phyloP scores from a whole-genome alignment of 139 green algal genomes.

The Yamagishiella unicocca region DNA sequence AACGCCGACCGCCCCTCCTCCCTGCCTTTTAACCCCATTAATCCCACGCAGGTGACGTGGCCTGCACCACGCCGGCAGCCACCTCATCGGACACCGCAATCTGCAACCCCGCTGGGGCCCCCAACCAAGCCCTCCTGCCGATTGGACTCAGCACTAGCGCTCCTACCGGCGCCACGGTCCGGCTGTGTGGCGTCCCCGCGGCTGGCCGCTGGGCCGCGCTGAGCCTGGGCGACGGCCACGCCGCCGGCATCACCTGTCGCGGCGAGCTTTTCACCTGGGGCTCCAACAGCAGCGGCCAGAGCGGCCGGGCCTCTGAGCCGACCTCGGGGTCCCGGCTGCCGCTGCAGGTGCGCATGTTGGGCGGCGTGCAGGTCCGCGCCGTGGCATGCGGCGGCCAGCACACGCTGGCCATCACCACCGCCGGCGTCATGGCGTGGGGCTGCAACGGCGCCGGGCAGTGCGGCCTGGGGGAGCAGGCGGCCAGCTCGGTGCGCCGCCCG shows the following conservation, averaged over 20 bases:
- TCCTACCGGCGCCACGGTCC: no score
- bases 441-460: constrained; percentile 86
- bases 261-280: constrained; percentile 90
- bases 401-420: constrained; percentile 82
- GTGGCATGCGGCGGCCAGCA: constrained; percentile 79
- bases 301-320: constrained; percentile 69
- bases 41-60: no score
- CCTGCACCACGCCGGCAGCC: no score
- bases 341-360: neutral
- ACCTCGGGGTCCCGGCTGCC: neutral
- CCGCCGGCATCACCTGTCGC: constrained; percentile 73
- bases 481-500: constrained; percentile 5
- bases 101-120: no score
- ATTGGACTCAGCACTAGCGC: no score
- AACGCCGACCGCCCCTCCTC: no score
- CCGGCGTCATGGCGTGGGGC: constrained; percentile 88
- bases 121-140: no score
- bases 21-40: no score
- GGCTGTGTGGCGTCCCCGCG: no score
- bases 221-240: constrained; percentile 78
- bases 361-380: neutral
- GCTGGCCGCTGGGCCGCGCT: constrained; percentile 76
- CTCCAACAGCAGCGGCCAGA: constrained; percentile 62
- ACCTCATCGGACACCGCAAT: no score
- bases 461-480: constrained; percentile 74